phyloP scores from a whole-genome alignment of 1,284 basidiomycete genomes.

The Microbotryomycetes sp. region DNA sequence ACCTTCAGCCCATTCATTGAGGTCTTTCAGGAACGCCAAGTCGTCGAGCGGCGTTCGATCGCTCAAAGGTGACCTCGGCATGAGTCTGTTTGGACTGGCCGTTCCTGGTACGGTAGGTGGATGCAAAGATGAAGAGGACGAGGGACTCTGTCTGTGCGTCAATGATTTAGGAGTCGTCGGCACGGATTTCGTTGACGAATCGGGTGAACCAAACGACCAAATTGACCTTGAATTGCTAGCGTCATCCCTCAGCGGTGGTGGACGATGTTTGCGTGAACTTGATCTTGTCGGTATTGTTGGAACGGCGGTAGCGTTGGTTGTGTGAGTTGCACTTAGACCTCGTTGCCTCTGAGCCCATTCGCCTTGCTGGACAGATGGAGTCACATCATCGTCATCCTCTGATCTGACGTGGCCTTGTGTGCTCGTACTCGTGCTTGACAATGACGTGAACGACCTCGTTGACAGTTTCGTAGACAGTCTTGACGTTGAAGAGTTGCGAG shows the following conservation, averaged over 20 bases:
- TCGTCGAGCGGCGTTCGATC: slow-evolving; percentile 26
- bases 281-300: too few relatives aligned
- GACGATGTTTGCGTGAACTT: background rate
- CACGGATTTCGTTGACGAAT: background rate
- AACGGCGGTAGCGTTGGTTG: too few relatives aligned
- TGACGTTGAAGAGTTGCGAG: slow-evolving; percentile 9
- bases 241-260: background rate
- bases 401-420: background rate
- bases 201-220: background rate
- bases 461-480: slow-evolving; percentile 19
- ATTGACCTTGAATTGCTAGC: background rate
- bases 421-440: background rate
- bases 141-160: background rate
- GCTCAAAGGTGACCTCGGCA: slow-evolving; percentile 24
- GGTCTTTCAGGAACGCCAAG: slow-evolving; percentile 22
- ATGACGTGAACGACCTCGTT: slow-evolving; percentile 17
- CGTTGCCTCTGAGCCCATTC: slow-evolving; percentile 15
- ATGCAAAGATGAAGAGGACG: background rate
- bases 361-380: slow-evolving; percentile 15
- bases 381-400: slow-evolving; percentile 13
- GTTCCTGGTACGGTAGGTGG: background rate
- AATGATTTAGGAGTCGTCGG: slow-evolving; percentile 2
- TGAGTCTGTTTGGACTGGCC: slow-evolving; percentile 16
- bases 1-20: slow-evolving; percentile 1
- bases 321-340: slow-evolving; percentile 5